Conservation (phyloP, 352 stramenopile genomes). For the Hyaloperonospora brassicae region DNA sequence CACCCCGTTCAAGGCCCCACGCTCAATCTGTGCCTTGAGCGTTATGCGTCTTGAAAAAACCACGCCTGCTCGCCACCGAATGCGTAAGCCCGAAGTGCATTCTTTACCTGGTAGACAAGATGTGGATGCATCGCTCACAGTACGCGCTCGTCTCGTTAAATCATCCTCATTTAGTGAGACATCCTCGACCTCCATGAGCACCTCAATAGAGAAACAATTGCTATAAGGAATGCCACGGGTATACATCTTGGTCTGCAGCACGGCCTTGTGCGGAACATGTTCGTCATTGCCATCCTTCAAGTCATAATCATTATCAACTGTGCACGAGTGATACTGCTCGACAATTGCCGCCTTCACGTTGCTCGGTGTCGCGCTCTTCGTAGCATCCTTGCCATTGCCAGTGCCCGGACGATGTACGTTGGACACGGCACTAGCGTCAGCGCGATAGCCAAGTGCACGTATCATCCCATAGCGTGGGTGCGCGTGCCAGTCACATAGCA, state of each 20-base stretch:
- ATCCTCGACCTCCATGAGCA: slow-evolving; percentile 42
- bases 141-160: neutral
- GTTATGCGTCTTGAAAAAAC: slow-evolving; percentile 27
- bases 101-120: neutral
- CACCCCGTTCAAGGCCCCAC: slow-evolving; percentile 25
- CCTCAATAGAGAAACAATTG: slow-evolving; percentile 61
- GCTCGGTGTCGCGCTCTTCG: slow-evolving; percentile 4
- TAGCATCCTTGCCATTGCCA: slow-evolving; percentile 5
- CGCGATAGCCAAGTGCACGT: slow-evolving; percentile 43
- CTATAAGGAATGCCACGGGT: slow-evolving; percentile 54
- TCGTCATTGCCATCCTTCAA: slow-evolving; percentile 6
- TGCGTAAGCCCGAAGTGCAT: slow-evolving; percentile 4
- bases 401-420: neutral
- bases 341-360: slow-evolving; percentile 38
- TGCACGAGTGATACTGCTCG: slow-evolving; percentile 52
- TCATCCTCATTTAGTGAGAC: slow-evolving; percentile 1
- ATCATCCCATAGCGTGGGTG: slow-evolving; percentile 48
- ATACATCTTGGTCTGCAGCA: slow-evolving; percentile 53
- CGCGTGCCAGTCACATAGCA: slow-evolving; percentile 41
- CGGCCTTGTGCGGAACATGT: slow-evolving; percentile 25
- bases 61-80: slow-evolving; percentile 21
- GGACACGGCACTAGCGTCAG: slow-evolving; percentile 11
- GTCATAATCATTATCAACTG: slow-evolving; percentile 19
- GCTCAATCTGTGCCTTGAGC: slow-evolving; percentile 25
- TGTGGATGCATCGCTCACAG: neutral